Evolutionary conservation across 257 asterid genomes (phyloP).

Genomic region (Sherardia arvensis): DNA sequence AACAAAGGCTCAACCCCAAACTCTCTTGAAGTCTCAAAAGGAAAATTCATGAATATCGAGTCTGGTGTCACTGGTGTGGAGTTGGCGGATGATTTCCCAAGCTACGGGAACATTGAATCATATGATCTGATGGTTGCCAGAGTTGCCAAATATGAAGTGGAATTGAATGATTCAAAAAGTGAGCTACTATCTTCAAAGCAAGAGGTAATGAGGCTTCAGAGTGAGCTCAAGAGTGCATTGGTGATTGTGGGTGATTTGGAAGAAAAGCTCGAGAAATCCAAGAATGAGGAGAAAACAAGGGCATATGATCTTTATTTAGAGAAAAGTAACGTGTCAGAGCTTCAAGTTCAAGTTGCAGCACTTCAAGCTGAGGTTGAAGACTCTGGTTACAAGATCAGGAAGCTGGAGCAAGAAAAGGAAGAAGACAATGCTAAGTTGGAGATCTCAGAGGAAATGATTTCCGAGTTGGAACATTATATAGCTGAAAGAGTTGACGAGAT

Average conservation of each 20-base stretch:
- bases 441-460: constrained; percentile 14
- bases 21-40: constrained; percentile 18
- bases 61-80: constrained; percentile 6
- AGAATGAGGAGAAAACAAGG: constrained; percentile 29
- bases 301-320: constrained; percentile 37
- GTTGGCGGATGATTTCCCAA: constrained; percentile 8
- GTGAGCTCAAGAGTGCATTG: constrained; percentile 30
- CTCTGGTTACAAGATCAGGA: constrained; percentile 2
- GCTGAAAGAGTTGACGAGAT: constrained; percentile 35
- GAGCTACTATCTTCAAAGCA: constrained; percentile 40
- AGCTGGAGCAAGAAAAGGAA: constrained; percentile 16
- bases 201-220: constrained; percentile 40
- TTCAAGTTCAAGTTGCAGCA: constrained; percentile 31
- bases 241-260: constrained; percentile 23
- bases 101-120: constrained; percentile 9
- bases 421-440: constrained; percentile 3
- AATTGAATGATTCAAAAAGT: constrained; percentile 23
- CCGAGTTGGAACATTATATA: constrained; percentile 3
- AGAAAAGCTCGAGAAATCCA: constrained; percentile 33
- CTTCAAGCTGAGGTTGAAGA: constrained; percentile 7
- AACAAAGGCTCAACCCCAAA: constrained; percentile 14
- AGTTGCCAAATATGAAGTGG: constrained; percentile 33
- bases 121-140: constrained; percentile 6
- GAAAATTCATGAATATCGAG: constrained; percentile 15
- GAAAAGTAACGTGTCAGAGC: constrained; percentile 30